Base-by-base conservation (phyloP, 2,329 filamentous ascomycete genomes). In the Penicillium capsulatum region DNA sequence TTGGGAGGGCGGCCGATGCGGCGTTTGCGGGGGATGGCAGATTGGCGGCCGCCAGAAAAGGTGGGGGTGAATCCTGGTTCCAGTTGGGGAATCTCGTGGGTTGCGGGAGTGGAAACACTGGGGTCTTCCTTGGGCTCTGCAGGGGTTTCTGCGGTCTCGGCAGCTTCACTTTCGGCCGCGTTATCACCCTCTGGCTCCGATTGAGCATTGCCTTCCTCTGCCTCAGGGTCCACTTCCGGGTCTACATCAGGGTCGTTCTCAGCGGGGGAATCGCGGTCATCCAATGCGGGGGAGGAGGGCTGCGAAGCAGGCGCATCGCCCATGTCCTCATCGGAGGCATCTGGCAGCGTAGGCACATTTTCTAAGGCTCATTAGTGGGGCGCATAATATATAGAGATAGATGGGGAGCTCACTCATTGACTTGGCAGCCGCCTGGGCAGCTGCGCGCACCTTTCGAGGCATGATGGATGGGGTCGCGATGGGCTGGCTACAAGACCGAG, bases 1-100 rank as follows among this genome's bases (percentile, higher is more conserved):
- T 92, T 94, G 1, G 88, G 86, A 2, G 88, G 88, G 9, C 89
- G 80, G 14, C 89, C 89, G n/a, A 90, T 75, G 36, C 88, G 81
- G 51, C 76, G 74, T 65, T 86, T 86, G 57, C 84, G 79, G 38
- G 74, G 73, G 34, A 88, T 75, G 31, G 84, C 75, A 16, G 77
- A 76, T 51, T 64, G 74, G 28, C 64, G 55, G 27, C 68, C 58
- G 29, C 60, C 56, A 43, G 55, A 67, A 74, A 78, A 52, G 60
- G 67, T 58, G 38, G 69, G 79, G 17, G 80, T 80, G 27, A 73
- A 67, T 50, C 59, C 70, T 46, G 54, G 70, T 55, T 66, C 73
- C 40, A 60, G 64, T 49, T 58, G 61, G 51, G 71, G 72, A 44
- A 60, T 69, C 19, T 67, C 63, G 7, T 49, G 47, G 54, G 53